Evolutionary conservation across 179 eudicot species (phyloP).

Genomic region (Silene coronaria): DNA sequence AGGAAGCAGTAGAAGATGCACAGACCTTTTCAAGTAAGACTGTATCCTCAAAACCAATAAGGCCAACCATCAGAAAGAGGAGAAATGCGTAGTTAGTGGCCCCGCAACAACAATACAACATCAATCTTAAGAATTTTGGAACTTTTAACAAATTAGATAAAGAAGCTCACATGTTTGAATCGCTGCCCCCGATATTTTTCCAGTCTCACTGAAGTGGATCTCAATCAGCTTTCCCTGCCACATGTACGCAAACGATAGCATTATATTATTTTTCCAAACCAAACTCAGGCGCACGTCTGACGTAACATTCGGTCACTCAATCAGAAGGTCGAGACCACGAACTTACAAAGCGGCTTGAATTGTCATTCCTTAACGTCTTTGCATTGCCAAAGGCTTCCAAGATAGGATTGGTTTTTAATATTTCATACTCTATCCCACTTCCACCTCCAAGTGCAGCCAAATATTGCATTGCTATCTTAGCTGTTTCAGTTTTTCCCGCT

Average conservation of each 20-base stretch:
- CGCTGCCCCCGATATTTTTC: slow-evolving; percentile 91
- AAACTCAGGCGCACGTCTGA: slow-evolving; percentile 5
- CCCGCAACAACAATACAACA: slow-evolving; percentile 12
- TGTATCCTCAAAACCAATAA: slow-evolving; percentile 29
- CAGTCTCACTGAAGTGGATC: slow-evolving; percentile 96
- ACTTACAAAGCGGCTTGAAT: slow-evolving; percentile 98
- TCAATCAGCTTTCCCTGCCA: slow-evolving; percentile 96
- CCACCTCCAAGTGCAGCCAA: slow-evolving; percentile 99
- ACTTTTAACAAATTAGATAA: slow-evolving; percentile 10
- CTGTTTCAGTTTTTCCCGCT: slow-evolving; percentile 98
- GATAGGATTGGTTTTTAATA: slow-evolving; percentile 87
- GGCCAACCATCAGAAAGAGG: slow-evolving; percentile 19
- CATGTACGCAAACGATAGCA: slow-evolving; percentile 20
- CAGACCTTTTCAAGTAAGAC: slow-evolving; percentile 96
- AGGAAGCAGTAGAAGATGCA: slow-evolving; percentile 19
- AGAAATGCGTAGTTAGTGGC: slow-evolving; percentile 6
- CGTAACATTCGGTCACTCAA: not conserved
- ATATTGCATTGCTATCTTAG: slow-evolving; percentile 99
- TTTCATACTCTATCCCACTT: slow-evolving; percentile 91
- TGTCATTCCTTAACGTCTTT: slow-evolving; percentile 85
- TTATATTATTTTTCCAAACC: not conserved
- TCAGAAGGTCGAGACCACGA: slow-evolving; percentile 16
- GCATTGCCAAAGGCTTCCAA: slow-evolving; percentile 99
- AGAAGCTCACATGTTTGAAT: slow-evolving; percentile 74
- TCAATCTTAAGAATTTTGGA: slow-evolving; percentile 14